Evolutionary conservation across 768 basidiomycete genomes (phyloP).

Genomic region (Cytidiella melzeri): DNA sequence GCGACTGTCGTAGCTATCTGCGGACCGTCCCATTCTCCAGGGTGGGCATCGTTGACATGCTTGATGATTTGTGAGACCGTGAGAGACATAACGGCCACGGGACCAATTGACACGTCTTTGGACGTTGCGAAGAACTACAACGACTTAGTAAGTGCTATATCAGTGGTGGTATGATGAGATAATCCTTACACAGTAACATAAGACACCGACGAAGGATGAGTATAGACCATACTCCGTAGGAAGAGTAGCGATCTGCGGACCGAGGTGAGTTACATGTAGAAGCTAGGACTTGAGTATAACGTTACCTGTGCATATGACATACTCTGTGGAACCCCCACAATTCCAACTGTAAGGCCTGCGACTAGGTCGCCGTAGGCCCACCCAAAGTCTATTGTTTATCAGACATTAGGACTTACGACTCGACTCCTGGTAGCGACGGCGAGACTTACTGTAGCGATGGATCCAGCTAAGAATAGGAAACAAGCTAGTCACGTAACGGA

Average conservation of each 20-base stretch:
- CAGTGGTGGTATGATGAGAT: conserved; percentile 1
- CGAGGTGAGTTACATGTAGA: not conserved
- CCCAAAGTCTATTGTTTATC: conserved; percentile 30
- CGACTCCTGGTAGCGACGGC: not conserved
- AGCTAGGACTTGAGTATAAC: not conserved
- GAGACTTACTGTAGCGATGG: conserved; percentile 67
- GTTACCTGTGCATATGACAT: conserved; percentile 79
- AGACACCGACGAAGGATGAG: conserved; percentile 83
- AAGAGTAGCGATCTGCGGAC: conserved; percentile 67
- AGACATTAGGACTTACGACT: not conserved
- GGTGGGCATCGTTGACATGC: conserved; percentile 47
- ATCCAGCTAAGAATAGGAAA: conserved; percentile 88
- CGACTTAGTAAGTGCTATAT: not conserved
- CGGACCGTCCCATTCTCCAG: conserved; percentile 52
- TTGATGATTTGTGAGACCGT: conserved; percentile 76
- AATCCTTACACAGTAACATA: conserved; percentile 67
- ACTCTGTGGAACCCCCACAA: conserved; percentile 89
- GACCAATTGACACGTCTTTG: conserved; percentile 96
- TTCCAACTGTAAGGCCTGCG: conserved; percentile 88
- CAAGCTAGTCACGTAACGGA: conserved; percentile 58
- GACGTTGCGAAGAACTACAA: conserved; percentile 87
- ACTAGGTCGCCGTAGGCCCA: conserved; percentile 87
- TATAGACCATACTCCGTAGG: conserved; percentile 86
- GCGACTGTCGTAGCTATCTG: conserved; percentile 83
- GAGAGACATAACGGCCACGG: conserved; percentile 96